Conservation (phyloP, 805 yeast genomes). For the Yarrowia divulgata region DNA sequence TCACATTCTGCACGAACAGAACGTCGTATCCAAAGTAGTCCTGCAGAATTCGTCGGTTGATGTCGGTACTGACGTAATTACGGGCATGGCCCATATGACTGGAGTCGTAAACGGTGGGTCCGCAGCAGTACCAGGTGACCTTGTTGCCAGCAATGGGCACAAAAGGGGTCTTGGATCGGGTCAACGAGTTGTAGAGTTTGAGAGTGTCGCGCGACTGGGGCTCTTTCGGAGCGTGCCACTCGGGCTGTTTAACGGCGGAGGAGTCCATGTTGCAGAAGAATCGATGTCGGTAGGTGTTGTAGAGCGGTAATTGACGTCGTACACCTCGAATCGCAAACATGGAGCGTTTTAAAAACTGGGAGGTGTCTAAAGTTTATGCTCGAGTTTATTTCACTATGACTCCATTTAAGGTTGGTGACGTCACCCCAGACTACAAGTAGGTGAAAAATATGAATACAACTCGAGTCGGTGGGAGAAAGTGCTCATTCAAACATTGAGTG, state of each 20-base stretch:
- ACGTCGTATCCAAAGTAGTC: constrained; percentile 92
- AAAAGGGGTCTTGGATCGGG: constrained; percentile 80
- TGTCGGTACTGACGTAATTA: constrained; percentile 93
- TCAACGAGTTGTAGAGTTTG: constrained; percentile 80
- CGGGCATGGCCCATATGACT: constrained; percentile 99
- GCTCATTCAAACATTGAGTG: no score
- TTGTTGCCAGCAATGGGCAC: constrained; percentile 66
- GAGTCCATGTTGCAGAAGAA: constrained; percentile 39
- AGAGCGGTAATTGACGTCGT: constrained; percentile 2
- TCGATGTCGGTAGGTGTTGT: not conserved
- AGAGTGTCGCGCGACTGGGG: constrained; percentile 60
- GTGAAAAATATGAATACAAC: no score
- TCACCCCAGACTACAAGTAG: not conserved
- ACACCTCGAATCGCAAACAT: constrained; percentile 35
- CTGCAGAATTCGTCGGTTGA: constrained; percentile 85
- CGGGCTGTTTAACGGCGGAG: constrained; percentile 47
- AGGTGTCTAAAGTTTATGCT: constrained; percentile 6
- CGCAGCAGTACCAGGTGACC: constrained; percentile 96
- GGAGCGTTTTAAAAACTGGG: constrained; percentile 23
- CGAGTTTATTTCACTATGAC: constrained; percentile 7
- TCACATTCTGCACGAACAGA: constrained; percentile 91
- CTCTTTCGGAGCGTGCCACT: constrained; percentile 43
- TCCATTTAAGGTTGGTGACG: constrained; percentile 25
- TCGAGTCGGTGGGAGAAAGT: no score
- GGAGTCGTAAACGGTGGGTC: constrained; percentile 96